Evolutionary conservation across 1,284 basidiomycete species (phyloP).

Genomic region (Malassezia furfur): DNA sequence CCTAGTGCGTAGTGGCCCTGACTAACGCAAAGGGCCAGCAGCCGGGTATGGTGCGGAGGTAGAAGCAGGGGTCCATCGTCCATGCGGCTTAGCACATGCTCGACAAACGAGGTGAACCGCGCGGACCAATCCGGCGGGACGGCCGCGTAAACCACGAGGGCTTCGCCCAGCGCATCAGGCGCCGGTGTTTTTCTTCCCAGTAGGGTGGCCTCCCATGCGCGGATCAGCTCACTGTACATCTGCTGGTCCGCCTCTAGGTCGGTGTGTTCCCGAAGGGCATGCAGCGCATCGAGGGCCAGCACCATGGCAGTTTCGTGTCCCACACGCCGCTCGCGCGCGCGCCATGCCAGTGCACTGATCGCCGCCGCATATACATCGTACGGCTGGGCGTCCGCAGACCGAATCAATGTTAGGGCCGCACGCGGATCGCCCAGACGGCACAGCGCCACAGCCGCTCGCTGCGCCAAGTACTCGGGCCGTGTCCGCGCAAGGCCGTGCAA

Average conservation of each 20-base stretch:
- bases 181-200: not conserved
- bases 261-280: not conserved
- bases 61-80: not conserved
- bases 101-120: not conserved
- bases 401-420: not conserved
- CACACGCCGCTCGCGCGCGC: not conserved
- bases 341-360: conserved; percentile 13
- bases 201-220: not conserved
- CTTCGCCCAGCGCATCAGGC: not conserved
- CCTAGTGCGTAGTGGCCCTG: not conserved
- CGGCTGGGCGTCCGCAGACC: not conserved
- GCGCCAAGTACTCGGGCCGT: conserved; percentile 2
- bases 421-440: conserved; percentile 1
- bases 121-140: not conserved
- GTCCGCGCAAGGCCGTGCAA: not conserved
- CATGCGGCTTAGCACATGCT: not conserved
- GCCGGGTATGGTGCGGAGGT: not conserved
- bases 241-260: conserved; percentile 13
- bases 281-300: not conserved
- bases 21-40: not conserved
- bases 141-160: not conserved
- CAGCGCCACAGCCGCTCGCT: conserved; percentile 8
- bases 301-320: not conserved
- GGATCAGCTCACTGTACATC: conserved; percentile 16
- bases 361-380: conserved; percentile 14